Percentiles rank a stretch among this genome's conserved stretches.
These are phyloP conservation scores for Candida sithepensis DNA, from an alignment of 805 yeast genomes.

Conservation along the genomic window DNA sequence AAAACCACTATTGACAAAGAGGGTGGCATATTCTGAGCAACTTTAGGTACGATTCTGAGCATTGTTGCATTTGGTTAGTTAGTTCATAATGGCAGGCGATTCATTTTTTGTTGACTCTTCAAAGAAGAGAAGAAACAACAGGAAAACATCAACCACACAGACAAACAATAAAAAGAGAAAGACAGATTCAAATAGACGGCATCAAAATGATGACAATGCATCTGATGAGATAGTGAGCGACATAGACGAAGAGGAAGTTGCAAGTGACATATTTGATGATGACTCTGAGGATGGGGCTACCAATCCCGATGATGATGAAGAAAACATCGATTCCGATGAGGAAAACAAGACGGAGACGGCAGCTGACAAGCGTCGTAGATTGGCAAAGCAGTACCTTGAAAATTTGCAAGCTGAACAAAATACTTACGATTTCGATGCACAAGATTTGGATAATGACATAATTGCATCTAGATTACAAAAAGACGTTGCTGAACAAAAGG, in stretches of 20 bases:
- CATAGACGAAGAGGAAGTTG: slow-evolving; percentile 36
- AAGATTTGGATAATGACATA: slow-evolving; percentile 84
- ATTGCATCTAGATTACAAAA: slow-evolving; percentile 73
- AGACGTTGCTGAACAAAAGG: slow-evolving; percentile 89
- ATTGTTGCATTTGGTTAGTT: neutral
- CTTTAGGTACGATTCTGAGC: neutral
- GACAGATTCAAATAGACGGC: neutral
- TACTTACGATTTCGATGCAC: slow-evolving; percentile 72
- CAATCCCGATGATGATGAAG: slow-evolving; percentile 34
- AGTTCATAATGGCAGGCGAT: slow-evolving; percentile 46
- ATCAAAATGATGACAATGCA: slow-evolving; percentile 24
- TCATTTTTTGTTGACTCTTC: slow-evolving; percentile 62
- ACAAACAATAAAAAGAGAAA: slow-evolving; percentile 18
- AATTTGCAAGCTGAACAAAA: slow-evolving; percentile 61
- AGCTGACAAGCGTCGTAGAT: slow-evolving; percentile 89
- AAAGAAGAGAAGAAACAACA: slow-evolving; percentile 40
- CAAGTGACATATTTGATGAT: slow-evolving; percentile 28
- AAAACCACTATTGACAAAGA: neutral
- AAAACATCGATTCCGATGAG: slow-evolving; percentile 60
- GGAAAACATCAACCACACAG: slow-evolving; percentile 19
- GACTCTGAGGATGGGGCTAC: slow-evolving; percentile 21
- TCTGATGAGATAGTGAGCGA: slow-evolving; percentile 38
- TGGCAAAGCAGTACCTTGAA: slow-evolving; percentile 89
- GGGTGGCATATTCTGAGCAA: neutral
- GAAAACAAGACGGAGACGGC: slow-evolving; percentile 75